Evolutionary conservation across 2,329 filamentous ascomycete genomes (phyloP).

Genomic region (Nemania sp.): DNA sequence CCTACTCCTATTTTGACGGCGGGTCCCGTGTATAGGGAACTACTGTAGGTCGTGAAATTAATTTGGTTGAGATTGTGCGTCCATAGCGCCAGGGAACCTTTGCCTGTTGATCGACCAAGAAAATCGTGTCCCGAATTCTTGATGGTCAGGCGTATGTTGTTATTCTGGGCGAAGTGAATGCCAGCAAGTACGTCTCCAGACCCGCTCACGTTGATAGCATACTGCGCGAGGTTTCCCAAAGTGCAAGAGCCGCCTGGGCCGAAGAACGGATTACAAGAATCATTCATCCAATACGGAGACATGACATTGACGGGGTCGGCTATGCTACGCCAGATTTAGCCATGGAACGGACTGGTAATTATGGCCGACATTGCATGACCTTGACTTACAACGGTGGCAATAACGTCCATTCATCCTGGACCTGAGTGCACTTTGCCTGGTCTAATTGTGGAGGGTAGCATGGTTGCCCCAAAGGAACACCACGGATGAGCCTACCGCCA

Average conservation of each 20-base stretch:
- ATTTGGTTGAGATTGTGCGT: conserved; percentile 39
- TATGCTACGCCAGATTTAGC: too few relatives aligned
- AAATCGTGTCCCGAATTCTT: conserved; percentile 38
- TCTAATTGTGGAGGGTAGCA: conserved; percentile 5
- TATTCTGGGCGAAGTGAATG: too few relatives aligned
- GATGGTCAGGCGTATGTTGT: conserved; percentile 3
- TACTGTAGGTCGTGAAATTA: conserved; percentile 27
- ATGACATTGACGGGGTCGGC: too few relatives aligned
- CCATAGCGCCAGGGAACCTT: conserved; percentile 38
- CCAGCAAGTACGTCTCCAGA: too few relatives aligned
- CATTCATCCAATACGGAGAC: too few relatives aligned
- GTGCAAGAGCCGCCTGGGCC: too few relatives aligned
- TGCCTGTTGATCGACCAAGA: conserved; percentile 37
- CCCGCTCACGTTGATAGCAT: too few relatives aligned
- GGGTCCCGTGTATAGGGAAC: conserved; percentile 28
- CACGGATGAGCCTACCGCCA: neutral
- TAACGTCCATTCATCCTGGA: conserved; percentile 7
- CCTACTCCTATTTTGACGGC: conserved; percentile 20
- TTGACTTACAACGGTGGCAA: too few relatives aligned
- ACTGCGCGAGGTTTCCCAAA: too few relatives aligned
- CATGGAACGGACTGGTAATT: too few relatives aligned
- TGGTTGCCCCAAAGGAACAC: neutral
- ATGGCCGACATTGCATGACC: too few relatives aligned
- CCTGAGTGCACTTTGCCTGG: neutral
- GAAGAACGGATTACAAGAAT: too few relatives aligned